Conservation (phyloP, 73 alveolate genomes). For the Uronychia binucleata region DNA sequence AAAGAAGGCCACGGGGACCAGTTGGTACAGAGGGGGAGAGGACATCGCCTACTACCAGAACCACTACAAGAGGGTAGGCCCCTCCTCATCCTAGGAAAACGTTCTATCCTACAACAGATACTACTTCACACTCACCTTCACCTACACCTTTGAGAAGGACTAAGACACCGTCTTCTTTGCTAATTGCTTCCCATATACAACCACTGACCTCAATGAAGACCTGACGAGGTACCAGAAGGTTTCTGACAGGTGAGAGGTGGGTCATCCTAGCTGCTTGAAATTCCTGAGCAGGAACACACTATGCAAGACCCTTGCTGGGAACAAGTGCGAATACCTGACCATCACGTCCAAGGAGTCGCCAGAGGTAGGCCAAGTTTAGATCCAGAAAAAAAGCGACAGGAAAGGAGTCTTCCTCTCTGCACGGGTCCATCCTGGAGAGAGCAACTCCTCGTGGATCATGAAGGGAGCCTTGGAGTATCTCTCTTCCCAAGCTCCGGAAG, state of each 20-base stretch:
- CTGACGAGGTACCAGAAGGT: conserved; percentile 27
- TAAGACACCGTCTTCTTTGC: conserved; percentile 83
- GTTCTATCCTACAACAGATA: neutral
- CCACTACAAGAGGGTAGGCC: conserved; percentile 13
- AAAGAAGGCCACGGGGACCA: conserved; percentile 50
- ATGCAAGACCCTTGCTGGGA: conserved; percentile 80
- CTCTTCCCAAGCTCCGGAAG: conserved; percentile 54
- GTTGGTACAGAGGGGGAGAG: conserved; percentile 74
- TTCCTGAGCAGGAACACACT: conserved; percentile 56
- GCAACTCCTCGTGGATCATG: conserved; percentile 92
- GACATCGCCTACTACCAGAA: conserved; percentile 51
- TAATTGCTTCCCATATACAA: conserved; percentile 76
- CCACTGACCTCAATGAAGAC: conserved; percentile 59
- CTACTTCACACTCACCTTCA: conserved; percentile 70
- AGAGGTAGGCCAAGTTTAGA: conserved; percentile 16
- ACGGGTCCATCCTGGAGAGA: conserved; percentile 99
- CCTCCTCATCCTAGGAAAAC: neutral
- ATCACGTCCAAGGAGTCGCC: conserved; percentile 67
- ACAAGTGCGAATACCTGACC: conserved; percentile 69
- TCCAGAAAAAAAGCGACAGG: conserved; percentile 22
- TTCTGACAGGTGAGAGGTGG: conserved; percentile 23
- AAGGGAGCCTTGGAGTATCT: conserved; percentile 91
- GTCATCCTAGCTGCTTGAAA: neutral
- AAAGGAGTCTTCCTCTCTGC: conserved; percentile 89
- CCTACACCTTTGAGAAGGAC: conserved; percentile 58